Conservation (phyloP, 2,329 filamentous ascomycete genomes). For the Colletotrichum aenigma region DNA sequence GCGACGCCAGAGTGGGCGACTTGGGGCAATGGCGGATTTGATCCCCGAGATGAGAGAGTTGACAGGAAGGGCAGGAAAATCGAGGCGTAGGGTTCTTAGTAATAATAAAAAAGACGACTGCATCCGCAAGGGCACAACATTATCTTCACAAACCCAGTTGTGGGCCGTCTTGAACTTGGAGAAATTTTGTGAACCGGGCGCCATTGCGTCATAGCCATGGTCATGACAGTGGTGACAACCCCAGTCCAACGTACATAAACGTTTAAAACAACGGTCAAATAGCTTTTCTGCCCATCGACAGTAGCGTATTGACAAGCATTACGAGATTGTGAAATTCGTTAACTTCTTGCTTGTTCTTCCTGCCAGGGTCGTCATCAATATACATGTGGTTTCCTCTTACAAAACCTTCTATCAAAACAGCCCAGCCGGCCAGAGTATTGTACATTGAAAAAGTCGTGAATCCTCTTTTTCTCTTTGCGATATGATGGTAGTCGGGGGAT, state of each 20-base stretch:
- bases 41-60: constrained; percentile 86
- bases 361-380: constrained; percentile 20
- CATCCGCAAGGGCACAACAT: neutral
- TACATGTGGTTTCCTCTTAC: constrained; percentile 32
- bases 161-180: neutral
- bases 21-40: constrained; percentile 94
- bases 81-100: constrained; percentile 34
- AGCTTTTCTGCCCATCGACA: neutral
- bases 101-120: constrained; percentile 18
- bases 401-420: constrained; percentile 43
- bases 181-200: neutral
- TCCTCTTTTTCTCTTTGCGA: constrained; percentile 14
- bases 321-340: neutral
- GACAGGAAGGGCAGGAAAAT: constrained; percentile 81
- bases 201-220: neutral
- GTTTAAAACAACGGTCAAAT: neutral
- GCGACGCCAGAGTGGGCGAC: constrained; percentile 92
- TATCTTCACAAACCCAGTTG: neutral
- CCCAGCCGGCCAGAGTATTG: constrained; percentile 41
- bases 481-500: constrained; percentile 4
- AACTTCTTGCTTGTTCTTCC: constrained; percentile 13
- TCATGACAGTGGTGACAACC: neutral
- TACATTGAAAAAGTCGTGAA: constrained; percentile 36
- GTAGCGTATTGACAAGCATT: neutral
- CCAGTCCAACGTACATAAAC: neutral